Evolutionary conservation across 1,139 yeast species (phyloP), one percentile per base, ranked within the genome.

Genomic region (Komagataea norvegica): DNA sequence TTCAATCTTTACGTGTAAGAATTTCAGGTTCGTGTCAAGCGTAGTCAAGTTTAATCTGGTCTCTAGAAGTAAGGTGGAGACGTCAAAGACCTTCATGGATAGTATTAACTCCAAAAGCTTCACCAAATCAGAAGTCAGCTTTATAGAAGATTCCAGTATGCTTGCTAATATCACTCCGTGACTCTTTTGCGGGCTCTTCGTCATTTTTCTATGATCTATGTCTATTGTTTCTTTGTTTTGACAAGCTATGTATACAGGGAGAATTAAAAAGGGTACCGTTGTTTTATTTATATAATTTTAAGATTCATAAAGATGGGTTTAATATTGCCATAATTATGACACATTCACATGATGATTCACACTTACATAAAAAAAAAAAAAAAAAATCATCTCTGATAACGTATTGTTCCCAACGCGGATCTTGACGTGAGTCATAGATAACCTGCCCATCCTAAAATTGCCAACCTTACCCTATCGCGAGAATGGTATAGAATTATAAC

Each of bases 151-250:
- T 14, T 36, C 33, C n/a, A 36, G 25, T n/a, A 36, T 19, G 17
- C 35, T 31, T 13, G 31, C n/a, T 21, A 36, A 20, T 15, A 36
- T 31, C 6, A 32, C 35, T 16, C 38, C 24, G 22, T 36, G 38
- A n/a, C 31, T 26, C 29, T 36, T 36, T 7, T 24, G 23, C 20
- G 10, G 17, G 25, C 14, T 19, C 31, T 17, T 29, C n/a, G 3
- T 19, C 22, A 9, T 25, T 7, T 9, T n/a, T n/a, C n/a, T n/a
- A n/a, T n/a, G n/a, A n/a, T n/a, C n/a, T n/a, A n/a, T n/a, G n/a
- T n/a, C n/a, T n/a, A n/a, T n/a, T n/a, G n/a, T n/a, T n/a, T n/a
- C n/a, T n/a, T n/a, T n/a, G n/a, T n/a, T n/a, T n/a, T n/a, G n/a
- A n/a, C n/a, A n/a, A n/a, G n/a, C n/a, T n/a, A n/a, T n/a, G n/a